These are phyloP conservation scores for Phaseolus coccineus DNA, from an alignment of 331 rosid species.

Conservation along the genomic window DNA sequence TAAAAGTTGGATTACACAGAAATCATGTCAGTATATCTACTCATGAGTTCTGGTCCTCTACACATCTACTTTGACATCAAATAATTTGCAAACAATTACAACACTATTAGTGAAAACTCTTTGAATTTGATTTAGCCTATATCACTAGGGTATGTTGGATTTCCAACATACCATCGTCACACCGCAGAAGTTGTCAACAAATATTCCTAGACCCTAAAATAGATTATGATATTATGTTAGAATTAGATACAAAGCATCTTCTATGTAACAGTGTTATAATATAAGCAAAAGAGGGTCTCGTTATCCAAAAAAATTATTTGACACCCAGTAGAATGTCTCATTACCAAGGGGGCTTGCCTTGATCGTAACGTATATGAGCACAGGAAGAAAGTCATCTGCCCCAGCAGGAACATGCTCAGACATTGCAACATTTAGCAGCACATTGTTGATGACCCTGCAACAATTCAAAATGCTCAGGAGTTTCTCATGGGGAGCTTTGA, in stretches of 20 bases:
- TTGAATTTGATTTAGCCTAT: background rate
- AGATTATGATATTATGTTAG: background rate
- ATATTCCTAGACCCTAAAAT: background rate
- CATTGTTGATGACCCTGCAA: conserved; percentile 77
- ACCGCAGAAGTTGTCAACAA: background rate
- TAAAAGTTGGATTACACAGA: background rate
- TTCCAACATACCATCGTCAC: background rate
- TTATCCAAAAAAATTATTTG: background rate
- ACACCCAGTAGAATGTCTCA: conserved; percentile 51
- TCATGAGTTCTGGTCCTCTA: conserved; percentile 6
- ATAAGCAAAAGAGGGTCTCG: background rate
- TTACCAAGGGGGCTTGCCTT: conserved; percentile 90
- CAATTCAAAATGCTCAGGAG: conserved; percentile 68
- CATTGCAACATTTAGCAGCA: conserved; percentile 69
- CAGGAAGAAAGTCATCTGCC: conserved; percentile 83
- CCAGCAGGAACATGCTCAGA: conserved; percentile 76
- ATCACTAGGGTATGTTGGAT: background rate
- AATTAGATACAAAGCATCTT: background rate
- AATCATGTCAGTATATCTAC: background rate
- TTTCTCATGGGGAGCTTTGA: conserved; percentile 79
- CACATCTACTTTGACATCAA: background rate
- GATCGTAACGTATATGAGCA: conserved; percentile 77
- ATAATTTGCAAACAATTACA: background rate
- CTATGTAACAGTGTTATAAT: background rate
- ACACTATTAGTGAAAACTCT: background rate